A percentile compares a stretch with the other conserved stretches of the same genome.
These are phyloP conservation scores for Saccharomycopsis phalli DNA, from an alignment of 1,139 yeast species.

Conservation along the genomic window DNA sequence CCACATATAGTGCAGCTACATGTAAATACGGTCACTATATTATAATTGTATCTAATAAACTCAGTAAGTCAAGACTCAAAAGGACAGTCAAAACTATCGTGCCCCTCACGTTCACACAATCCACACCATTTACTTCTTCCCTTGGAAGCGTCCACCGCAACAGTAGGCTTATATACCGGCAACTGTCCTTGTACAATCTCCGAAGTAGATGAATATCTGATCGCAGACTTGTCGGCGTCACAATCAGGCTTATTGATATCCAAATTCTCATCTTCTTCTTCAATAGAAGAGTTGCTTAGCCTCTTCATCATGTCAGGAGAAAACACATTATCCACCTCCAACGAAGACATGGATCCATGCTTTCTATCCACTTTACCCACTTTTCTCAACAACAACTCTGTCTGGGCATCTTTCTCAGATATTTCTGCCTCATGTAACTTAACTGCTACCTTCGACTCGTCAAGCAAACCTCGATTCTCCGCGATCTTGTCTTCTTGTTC, in stretches of 20 bases:
- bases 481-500: constrained; percentile 23
- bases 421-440: constrained; percentile 23
- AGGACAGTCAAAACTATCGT: constrained; percentile 80
- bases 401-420: constrained; percentile 23
- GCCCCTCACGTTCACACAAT: constrained; percentile 83
- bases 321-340: constrained; percentile 8
- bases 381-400: constrained; percentile 12
- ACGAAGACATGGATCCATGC: constrained; percentile 6
- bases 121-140: constrained; percentile 87
- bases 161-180: constrained; percentile 46
- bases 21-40: no score
- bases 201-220: constrained; percentile 22
- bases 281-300: not conserved
- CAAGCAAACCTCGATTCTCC: constrained; percentile 22
- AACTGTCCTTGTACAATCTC: constrained; percentile 32
- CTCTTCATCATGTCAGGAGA: constrained; percentile 8
- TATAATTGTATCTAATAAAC: no score
- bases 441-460: constrained; percentile 21
- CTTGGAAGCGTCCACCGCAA: constrained; percentile 53
- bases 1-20: no score
- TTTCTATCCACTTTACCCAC: not conserved
- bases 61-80: constrained; percentile 55
- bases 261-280: not conserved
- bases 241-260: no score
- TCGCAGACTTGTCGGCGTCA: not conserved